Conservation (phyloP, 2,329 filamentous ascomycete species). For the Pseudomassariella vexata region DNA sequence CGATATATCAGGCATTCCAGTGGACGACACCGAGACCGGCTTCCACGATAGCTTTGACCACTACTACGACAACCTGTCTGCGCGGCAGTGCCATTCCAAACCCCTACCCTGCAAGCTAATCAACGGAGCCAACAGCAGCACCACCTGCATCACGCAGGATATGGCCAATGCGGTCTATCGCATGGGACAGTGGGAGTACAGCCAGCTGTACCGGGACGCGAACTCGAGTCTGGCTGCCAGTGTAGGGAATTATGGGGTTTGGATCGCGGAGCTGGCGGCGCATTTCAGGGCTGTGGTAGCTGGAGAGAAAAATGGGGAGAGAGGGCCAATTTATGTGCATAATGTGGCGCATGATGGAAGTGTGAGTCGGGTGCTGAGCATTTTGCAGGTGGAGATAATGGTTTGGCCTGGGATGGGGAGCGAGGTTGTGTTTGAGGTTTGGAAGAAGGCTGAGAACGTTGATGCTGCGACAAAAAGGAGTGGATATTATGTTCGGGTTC, state of each 20-base stretch:
- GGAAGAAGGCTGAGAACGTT: conserved; percentile 32
- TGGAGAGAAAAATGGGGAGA: conserved; percentile 25
- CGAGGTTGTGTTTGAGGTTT: conserved; percentile 74
- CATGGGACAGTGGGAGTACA: conserved; percentile 76
- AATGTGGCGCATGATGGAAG: conserved; percentile 79
- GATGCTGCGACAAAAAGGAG: conserved; percentile 9
- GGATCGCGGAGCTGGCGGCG: conserved; percentile 63
- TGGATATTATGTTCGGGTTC: conserved; percentile 53
- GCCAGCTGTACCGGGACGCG: conserved; percentile 67
- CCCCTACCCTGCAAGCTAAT: conserved; percentile 62
- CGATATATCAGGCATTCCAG: conserved; percentile 58
- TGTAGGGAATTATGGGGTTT: conserved; percentile 62
- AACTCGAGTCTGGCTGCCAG: conserved; percentile 56
- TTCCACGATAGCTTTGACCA: conserved; percentile 74
- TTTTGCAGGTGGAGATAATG: conserved; percentile 70
- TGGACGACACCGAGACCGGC: conserved; percentile 43
- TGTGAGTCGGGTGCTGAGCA: conserved; percentile 58
- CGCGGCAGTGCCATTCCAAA: conserved; percentile 69
- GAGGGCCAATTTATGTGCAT: conserved; percentile 54
- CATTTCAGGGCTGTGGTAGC: conserved; percentile 53
- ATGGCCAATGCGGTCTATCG: conserved; percentile 67
- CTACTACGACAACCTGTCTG: conserved; percentile 80
- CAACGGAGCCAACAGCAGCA: conserved; percentile 35
- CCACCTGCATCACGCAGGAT: conserved; percentile 54
- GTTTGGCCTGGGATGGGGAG: conserved; percentile 81